A percentile compares a stretch with the other conserved stretches of the same genome.
Conservation (phyloP, 2,329 filamentous ascomycete species). For the Hymenoscyphus repandus region DNA sequence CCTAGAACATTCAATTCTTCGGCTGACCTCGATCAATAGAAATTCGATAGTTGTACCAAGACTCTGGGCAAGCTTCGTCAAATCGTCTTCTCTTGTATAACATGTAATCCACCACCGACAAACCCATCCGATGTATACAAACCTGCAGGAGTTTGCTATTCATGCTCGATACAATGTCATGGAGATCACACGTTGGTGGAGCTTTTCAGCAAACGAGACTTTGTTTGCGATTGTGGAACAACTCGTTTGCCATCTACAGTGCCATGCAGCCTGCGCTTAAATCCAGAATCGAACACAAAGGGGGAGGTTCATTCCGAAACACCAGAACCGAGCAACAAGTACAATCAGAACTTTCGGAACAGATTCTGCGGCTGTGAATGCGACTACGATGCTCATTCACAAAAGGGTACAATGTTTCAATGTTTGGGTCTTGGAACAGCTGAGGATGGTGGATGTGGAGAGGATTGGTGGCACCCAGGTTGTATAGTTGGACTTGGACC, state of each 20-base stretch:
- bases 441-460: constrained; percentile 83
- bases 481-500: constrained; percentile 79
- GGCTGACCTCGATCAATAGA: constrained; percentile 44
- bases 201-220: constrained; percentile 91
- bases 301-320: constrained; percentile 73
- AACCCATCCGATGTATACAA: constrained; percentile 57
- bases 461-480: constrained; percentile 97
- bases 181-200: constrained; percentile 93
- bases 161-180: constrained; percentile 94
- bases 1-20: neutral
- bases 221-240: constrained; percentile 94
- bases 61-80: constrained; percentile 85
- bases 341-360: constrained; percentile 95
- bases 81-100: constrained; percentile 85
- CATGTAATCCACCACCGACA: constrained; percentile 77
- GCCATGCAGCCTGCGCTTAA: constrained; percentile 71
- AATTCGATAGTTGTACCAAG: constrained; percentile 89
- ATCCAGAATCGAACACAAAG: constrained; percentile 67
- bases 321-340: constrained; percentile 69
- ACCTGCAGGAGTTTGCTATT: constrained; percentile 86
- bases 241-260: constrained; percentile 62
- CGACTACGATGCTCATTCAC: constrained; percentile 80
- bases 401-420: constrained; percentile 98
- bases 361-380: constrained; percentile 85
- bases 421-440: constrained; percentile 78